Evolutionary conservation across 116 monocot species (phyloP).

Genomic region (Cymodocea nodosa): DNA sequence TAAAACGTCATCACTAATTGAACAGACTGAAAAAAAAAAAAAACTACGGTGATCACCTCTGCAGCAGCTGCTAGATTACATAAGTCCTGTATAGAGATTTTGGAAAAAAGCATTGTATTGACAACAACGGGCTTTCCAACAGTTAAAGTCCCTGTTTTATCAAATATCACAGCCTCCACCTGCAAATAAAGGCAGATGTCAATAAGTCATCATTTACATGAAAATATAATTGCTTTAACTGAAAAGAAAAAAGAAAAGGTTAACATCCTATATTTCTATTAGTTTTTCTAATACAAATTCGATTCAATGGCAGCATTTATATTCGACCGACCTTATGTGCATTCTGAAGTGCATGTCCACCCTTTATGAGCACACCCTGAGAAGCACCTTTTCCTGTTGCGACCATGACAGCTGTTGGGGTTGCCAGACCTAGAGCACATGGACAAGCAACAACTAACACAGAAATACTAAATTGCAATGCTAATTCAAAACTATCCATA

Average conservation of each 20-base stretch:
- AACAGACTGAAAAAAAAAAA: neutral
- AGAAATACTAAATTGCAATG: conserved; percentile 89
- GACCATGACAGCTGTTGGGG: conserved; percentile 95
- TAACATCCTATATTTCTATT: too few relatives aligned
- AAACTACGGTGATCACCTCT: conserved; percentile 41
- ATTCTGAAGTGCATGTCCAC: conserved; percentile 80
- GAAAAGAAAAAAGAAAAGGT: neutral
- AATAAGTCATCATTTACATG: conserved; percentile 1
- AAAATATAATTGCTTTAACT: neutral
- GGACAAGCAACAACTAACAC: conserved; percentile 88
- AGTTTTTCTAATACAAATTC: too few relatives aligned
- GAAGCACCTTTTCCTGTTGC: conserved; percentile 95
- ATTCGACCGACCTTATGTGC: conserved; percentile 59
- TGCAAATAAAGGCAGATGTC: conserved; percentile 7
- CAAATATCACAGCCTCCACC: conserved; percentile 73
- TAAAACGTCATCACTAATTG: neutral
- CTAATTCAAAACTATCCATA: conserved; percentile 85
- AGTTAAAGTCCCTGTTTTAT: conserved; percentile 85
- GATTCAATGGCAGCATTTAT: too few relatives aligned
- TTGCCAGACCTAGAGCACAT: conserved; percentile 83
- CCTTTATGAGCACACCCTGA: conserved; percentile 87
- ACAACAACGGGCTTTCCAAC: conserved; percentile 65
- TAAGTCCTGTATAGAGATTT: conserved; percentile 36
- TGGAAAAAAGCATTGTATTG: conserved; percentile 49
- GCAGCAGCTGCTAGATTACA: conserved; percentile 66